These are phyloP conservation scores for Kodamaea arcana DNA, from an alignment of 1,139 yeast genomes.

Conservation along the genomic window DNA sequence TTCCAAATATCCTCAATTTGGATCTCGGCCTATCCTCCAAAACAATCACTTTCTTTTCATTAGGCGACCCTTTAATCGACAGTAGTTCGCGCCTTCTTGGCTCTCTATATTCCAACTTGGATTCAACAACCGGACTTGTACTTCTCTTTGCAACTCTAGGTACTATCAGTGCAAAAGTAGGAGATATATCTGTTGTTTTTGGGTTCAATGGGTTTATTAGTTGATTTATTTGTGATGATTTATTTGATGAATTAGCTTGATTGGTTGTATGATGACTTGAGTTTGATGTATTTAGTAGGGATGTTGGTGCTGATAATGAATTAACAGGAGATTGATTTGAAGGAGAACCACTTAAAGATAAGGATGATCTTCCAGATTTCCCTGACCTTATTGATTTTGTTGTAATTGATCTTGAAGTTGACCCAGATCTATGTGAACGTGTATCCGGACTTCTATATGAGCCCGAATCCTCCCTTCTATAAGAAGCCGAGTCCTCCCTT, in stretches of 20 bases:
- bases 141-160: not conserved
- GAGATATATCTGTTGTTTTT: not conserved
- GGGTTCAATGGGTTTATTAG: not conserved
- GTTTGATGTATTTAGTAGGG: too few relatives aligned
- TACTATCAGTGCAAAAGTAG: constrained; percentile 1
- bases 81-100: constrained; percentile 8
- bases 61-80: constrained; percentile 15
- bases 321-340: not conserved
- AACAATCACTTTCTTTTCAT: constrained; percentile 8
- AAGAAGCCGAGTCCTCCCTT: too few relatives aligned
- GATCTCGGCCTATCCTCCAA: constrained; percentile 12
- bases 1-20: constrained; percentile 11
- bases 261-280: too few relatives aligned
- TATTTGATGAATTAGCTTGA: too few relatives aligned
- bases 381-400: constrained; percentile 1
- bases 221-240: too few relatives aligned
- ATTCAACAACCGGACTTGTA: not conserved
- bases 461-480: too few relatives aligned
- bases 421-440: not conserved
- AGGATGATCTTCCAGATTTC: constrained; percentile 3
- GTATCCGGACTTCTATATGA: too few relatives aligned
- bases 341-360: constrained; percentile 2
- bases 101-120: not conserved
- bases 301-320: too few relatives aligned
- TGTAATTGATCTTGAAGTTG: not conserved